phyloP scores from a whole-genome alignment of 306 rosid species.

The Cyamopsis tetragonoloba region DNA sequence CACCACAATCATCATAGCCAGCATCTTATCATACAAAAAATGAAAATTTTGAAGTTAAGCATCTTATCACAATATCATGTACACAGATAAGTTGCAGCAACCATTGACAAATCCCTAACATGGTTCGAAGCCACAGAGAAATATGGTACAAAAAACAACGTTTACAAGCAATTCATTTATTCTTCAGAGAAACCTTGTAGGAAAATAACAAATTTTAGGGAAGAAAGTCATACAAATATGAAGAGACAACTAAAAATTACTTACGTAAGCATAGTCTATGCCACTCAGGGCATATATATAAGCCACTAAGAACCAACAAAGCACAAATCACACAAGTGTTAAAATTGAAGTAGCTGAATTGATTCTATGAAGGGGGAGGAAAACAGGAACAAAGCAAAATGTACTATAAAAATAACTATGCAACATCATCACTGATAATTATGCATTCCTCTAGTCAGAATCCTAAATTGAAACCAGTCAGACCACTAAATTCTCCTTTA shows the following conservation, averaged over 20 bases:
- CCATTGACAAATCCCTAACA: constrained; percentile 30
- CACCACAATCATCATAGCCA: constrained; percentile 19
- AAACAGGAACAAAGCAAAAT: constrained; percentile 1
- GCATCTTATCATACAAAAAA: too few species aligned
- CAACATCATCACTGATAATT: constrained; percentile 16
- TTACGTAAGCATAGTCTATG: not conserved
- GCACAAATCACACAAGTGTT: constrained; percentile 5
- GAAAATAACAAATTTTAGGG: not conserved
- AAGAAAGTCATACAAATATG: constrained; percentile 3
- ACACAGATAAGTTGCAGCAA: constrained; percentile 27
- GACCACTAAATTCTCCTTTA: not conserved
- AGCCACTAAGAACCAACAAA: constrained; percentile 10
- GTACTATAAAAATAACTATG: constrained; percentile 4
- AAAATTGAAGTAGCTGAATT: not conserved
- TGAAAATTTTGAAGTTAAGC: too few species aligned
- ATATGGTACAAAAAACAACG: constrained; percentile 9
- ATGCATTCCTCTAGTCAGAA: not conserved
- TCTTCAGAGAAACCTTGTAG: not conserved
- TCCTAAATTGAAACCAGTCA: not conserved
- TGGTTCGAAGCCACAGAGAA: constrained; percentile 20
- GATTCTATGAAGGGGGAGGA: not conserved
- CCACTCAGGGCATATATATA: not conserved
- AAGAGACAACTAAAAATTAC: constrained; percentile 10
- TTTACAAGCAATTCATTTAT: constrained; percentile 22
- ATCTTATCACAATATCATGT: constrained; percentile 13